Base-by-base conservation (phyloP, 441 rosid genomes). In the Adansonia madagascariensis region DNA sequence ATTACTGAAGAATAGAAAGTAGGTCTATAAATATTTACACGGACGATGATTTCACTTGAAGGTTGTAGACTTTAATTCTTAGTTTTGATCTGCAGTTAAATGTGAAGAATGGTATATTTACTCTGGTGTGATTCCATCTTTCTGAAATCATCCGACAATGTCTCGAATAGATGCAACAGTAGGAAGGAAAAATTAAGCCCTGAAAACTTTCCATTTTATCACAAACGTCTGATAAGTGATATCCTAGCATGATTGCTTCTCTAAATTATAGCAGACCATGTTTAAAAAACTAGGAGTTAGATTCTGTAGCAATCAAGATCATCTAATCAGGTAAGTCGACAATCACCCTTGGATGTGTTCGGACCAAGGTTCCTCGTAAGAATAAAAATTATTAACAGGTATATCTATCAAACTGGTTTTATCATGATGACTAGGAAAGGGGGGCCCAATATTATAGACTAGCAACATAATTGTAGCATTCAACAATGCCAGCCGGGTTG, bases 401-500 rank as follows among this genome's bases (percentile, higher is more conserved):
- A 5, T 63, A 35, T 63, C 4, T 62, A 65, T 44, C 31, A 43
- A 65, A 46, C 15, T 43, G n/a, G 10, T 41, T 67, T 46, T 67
- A 47, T 5, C 41, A 12, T 46, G 47, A 41, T 65, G 6, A 14
- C 50, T 41, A n/a, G 50, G 70, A 65, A 62, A 27, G 43, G 43
- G 1, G 41, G 50, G 14, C 7, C 43, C 27, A 65, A n/a, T 41
- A 46, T 47, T 17, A 67, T 20, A 68, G 15, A 61, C 18, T 11
- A 73, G 18, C 74, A 63, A 68, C 65, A 68, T 68, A 24, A 50
- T 24, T 60, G 68, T 8, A 56, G 41, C 64, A 67, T 46, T 46
- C 7, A 55, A 61, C 68, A 66, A 61, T 73, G 78, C 68, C 56
- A 47, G 73, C 57, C 56, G 4, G 63, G 15, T 75, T 24, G 31